These are phyloP conservation scores for Vigna trinervia DNA, from an alignment of 306 rosid species.

Conservation along the genomic window DNA sequence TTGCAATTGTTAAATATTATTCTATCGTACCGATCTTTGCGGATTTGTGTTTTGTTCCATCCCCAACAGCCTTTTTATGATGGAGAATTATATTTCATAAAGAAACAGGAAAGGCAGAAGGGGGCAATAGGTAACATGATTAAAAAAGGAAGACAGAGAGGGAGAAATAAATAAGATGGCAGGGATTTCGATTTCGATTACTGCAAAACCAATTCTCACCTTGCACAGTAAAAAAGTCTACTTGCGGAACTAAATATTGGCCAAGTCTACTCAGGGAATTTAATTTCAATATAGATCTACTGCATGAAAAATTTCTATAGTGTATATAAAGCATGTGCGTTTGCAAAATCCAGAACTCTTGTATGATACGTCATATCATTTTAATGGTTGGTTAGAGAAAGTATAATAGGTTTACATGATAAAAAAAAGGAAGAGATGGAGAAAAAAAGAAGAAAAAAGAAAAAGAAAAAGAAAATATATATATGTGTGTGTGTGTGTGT, in stretches of 20 bases:
- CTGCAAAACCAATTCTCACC: no score
- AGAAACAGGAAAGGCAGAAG: background rate
- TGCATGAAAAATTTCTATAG: no score
- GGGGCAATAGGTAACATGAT: background rate
- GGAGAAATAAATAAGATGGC: background rate
- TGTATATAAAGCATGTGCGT: background rate
- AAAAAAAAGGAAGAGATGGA: background rate
- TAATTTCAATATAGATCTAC: no score
- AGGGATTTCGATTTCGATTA: background rate
- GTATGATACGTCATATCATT: background rate
- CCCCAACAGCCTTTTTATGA: constrained; percentile 1
- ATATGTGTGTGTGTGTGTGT: no score
- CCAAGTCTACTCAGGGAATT: no score
- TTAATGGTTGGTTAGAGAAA: background rate
- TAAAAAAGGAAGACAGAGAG: background rate
- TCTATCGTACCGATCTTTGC: background rate
- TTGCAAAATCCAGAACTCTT: background rate
- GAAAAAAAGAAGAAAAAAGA: background rate
- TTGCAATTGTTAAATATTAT: background rate
- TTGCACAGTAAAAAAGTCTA: no score
- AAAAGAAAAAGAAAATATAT: background rate
- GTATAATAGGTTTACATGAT: background rate
- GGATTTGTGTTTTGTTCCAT: constrained; percentile 22
- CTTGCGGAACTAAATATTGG: no score
- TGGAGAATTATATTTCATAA: background rate